Evolutionary conservation across 306 rosid genomes (phyloP), one percentile per base, ranked within the genome.

Genomic region (Cucurbita pepo): DNA sequence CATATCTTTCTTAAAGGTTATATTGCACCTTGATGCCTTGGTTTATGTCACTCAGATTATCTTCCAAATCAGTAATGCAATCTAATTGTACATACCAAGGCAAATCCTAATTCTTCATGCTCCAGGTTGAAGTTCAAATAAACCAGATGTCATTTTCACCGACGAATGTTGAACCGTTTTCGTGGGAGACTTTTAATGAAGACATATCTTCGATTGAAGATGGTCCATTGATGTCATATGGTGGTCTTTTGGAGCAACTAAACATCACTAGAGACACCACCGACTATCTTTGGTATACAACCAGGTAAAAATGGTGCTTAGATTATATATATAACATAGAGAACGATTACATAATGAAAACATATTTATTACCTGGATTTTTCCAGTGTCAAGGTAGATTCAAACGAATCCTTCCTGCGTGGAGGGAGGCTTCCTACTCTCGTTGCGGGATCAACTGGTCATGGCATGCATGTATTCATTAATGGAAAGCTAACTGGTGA

Each of bases 201-300:
- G 79, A 83, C 40, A 83, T 89, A 71, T 80, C 86, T 53, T 70
- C 83, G 6, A 78, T 86, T 19, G 77, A 86, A 69, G 79, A 48
- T 8, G 73, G 47, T 61, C 83, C 85, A 48, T 34, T 82, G 48
- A 18, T 85, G 65, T 82, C 85, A 36, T 78, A 77, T 16, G 0
- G n/a, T 77, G 87, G 86, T 52, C 96, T 93, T 72, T 81, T 85
- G 79, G 98, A 93, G 79, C 96, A 93, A 81, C 65, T 93, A 80
- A 83, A 77, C 7, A 56, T 87, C 75, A 90, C 98, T 18, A 64
- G 84, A 36, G 98, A 90, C 82, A 66, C 84, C 18, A 75, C 87
- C 15, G 98, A 93, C 74, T 93, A 93, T 75, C 69, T 93, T 63
- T 93, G 98, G 98, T 93, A 93, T 75, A 78, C 86, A 77, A 88